A percentile compares a stretch with the other conserved stretches of the same genome.
phyloP scores from a whole-genome alignment of 2,329 filamentous ascomycete species.

The Pseudocercospora fijiensis region DNA sequence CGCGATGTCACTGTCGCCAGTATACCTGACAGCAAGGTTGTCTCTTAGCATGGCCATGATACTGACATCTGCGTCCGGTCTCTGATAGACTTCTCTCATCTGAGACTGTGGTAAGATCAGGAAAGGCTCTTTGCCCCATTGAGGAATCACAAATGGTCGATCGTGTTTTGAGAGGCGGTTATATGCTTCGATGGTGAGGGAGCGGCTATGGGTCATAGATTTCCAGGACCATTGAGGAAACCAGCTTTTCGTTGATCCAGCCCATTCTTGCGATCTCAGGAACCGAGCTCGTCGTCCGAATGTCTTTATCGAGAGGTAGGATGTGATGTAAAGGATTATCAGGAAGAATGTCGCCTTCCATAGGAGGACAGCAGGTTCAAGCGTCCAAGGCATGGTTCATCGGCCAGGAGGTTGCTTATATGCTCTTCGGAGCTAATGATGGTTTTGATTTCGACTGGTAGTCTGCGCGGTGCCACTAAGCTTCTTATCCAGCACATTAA shows the following conservation, averaged over 20 bases:
- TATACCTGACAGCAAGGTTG: slow-evolving; percentile 17
- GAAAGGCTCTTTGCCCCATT: slow-evolving; percentile 16
- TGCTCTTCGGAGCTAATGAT: background rate
- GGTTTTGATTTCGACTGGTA: background rate
- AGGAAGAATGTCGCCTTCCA: background rate
- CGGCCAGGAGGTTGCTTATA: background rate
- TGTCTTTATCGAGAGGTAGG: background rate
- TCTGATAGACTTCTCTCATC: slow-evolving; percentile 18
- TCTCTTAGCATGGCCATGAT: slow-evolving; percentile 14
- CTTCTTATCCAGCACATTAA: background rate
- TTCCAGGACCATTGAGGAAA: slow-evolving; percentile 4
- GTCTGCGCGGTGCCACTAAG: background rate
- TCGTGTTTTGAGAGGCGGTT: slow-evolving; percentile 11
- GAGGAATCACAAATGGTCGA: slow-evolving; percentile 17
- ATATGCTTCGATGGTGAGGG: slow-evolving; percentile 19
- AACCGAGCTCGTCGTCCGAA: background rate
- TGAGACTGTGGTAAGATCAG: slow-evolving; percentile 21
- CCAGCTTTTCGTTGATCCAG: background rate
- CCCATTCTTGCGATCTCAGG: background rate
- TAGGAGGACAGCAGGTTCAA: background rate
- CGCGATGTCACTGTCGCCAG: slow-evolving; percentile 14
- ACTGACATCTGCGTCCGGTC: slow-evolving; percentile 23
- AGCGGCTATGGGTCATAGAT: slow-evolving; percentile 16
- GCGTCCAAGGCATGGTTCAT: background rate
- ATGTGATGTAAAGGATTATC: background rate